These are phyloP conservation scores for Ophiostoma fasciatum DNA, from an alignment of 2,329 filamentous ascomycete genomes.

Conservation along the genomic window DNA sequence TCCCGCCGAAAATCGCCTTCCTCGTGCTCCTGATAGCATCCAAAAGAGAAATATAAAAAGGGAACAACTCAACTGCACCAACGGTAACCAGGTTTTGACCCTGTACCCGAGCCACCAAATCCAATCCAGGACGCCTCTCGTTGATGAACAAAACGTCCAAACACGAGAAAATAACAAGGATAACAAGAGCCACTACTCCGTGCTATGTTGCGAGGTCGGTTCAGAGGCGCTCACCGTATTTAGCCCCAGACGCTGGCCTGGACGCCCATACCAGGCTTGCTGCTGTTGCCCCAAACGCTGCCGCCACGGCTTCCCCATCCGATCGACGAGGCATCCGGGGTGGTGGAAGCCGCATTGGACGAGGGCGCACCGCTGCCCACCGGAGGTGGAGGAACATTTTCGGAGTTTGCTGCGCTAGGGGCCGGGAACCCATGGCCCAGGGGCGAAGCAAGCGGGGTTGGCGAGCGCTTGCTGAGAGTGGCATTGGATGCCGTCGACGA, in stretches of 20 bases:
- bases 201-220: too few species aligned
- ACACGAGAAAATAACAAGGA: neutral
- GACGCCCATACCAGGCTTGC: conserved; percentile 65
- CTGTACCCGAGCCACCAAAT: too few species aligned
- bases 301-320: conserved; percentile 70
- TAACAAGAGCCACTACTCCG: too few species aligned
- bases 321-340: conserved; percentile 26
- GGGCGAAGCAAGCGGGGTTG: conserved; percentile 83
- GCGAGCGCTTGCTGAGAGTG: conserved; percentile 63
- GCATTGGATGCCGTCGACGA: conserved; percentile 39
- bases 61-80: conserved; percentile 1
- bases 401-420: too few species aligned
- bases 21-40: too few species aligned
- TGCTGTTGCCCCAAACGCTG: conserved; percentile 66
- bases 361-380: conserved; percentile 19
- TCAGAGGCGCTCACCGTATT: conserved; percentile 2
- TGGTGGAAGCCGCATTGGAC: conserved; percentile 39
- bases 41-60: neutral
- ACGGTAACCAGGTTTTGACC: too few species aligned
- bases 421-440: conserved; percentile 55
- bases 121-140: too few species aligned
- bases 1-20: too few species aligned
- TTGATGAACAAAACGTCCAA: neutral
- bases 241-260: conserved; percentile 94
- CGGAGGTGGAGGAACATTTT: too few species aligned